Evolutionary conservation across 108 stramenopile species (phyloP).

Genomic region (Chaetoceros tenuissimus): DNA sequence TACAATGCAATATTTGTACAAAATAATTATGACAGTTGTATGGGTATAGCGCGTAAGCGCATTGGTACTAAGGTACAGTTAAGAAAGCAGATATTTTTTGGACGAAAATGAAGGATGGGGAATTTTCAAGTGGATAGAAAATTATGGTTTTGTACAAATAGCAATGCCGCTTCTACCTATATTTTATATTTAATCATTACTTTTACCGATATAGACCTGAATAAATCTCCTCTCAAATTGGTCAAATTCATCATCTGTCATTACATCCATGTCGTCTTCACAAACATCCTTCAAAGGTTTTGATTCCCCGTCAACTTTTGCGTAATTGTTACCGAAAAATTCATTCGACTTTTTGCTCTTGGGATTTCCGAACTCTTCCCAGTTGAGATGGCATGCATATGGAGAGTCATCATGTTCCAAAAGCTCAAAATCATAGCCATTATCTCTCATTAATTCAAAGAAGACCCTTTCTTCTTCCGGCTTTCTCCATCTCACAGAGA

Average conservation of each 20-base stretch:
- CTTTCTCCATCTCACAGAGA: slow-evolving; percentile 69
- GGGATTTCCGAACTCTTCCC: slow-evolving; percentile 53
- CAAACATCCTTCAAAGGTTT: slow-evolving; percentile 39
- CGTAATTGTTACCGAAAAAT: slow-evolving; percentile 39
- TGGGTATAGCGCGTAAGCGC: too few relatives aligned
- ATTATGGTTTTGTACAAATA: too few relatives aligned
- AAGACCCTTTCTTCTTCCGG: slow-evolving; percentile 56
- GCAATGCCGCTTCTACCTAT: too few relatives aligned
- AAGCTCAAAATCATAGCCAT: slow-evolving; percentile 17
- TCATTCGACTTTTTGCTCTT: slow-evolving; percentile 30
- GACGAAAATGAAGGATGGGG: too few relatives aligned
- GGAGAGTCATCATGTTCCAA: slow-evolving; percentile 2
- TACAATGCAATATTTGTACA: too few relatives aligned
- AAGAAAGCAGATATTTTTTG: too few relatives aligned
- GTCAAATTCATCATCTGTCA: slow-evolving; percentile 43
- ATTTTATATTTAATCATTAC: not conserved
- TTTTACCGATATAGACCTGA: slow-evolving; percentile 49
- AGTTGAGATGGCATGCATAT: slow-evolving; percentile 17
- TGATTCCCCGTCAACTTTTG: slow-evolving; percentile 17
- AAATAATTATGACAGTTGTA: too few relatives aligned
- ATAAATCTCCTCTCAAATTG: slow-evolving; percentile 52
- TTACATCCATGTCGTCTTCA: slow-evolving; percentile 26
- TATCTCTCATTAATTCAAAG: slow-evolving; percentile 23
- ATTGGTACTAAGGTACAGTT: too few relatives aligned
- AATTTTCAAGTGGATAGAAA: too few relatives aligned